Conservation (phyloP, 352 stramenopile species). For the Pythium biforme region DNA sequence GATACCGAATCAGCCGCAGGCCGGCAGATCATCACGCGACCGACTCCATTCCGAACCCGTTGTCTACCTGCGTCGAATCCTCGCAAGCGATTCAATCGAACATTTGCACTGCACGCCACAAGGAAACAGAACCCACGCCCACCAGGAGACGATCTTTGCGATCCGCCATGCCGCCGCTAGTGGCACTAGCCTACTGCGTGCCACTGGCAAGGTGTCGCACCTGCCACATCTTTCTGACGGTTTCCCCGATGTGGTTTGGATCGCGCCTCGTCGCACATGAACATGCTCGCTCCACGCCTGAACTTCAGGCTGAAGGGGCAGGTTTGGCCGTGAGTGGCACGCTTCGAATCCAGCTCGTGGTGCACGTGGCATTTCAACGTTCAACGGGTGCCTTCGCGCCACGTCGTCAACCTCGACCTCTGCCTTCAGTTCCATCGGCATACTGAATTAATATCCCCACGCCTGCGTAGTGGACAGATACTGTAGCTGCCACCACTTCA, state of each 20-base stretch:
- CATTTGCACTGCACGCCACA: background rate
- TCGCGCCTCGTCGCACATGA: constrained; percentile 3
- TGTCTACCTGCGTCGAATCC: background rate
- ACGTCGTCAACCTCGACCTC: background rate
- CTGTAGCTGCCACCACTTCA: too few species aligned
- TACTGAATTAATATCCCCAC: background rate
- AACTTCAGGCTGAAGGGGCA: background rate
- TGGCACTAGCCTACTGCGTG: background rate
- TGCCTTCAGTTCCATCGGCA: background rate
- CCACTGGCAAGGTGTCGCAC: background rate
- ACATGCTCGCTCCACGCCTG: background rate
- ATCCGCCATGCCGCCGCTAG: background rate
- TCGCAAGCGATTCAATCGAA: background rate
- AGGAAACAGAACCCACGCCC: too few species aligned
- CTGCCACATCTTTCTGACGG: background rate
- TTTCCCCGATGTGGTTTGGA: background rate
- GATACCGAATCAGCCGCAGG: too few species aligned
- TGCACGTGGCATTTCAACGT: background rate
- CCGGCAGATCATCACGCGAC: background rate
- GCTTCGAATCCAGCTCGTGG: background rate
- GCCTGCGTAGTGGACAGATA: too few species aligned
- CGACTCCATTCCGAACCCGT: background rate
- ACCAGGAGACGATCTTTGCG: too few species aligned
- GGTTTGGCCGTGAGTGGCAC: background rate
- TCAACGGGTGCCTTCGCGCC: background rate